Percentiles rank a stretch among this genome's conserved stretches.
Conservation (phyloP, 345 rosid species). For the Turnera subulata region DNA sequence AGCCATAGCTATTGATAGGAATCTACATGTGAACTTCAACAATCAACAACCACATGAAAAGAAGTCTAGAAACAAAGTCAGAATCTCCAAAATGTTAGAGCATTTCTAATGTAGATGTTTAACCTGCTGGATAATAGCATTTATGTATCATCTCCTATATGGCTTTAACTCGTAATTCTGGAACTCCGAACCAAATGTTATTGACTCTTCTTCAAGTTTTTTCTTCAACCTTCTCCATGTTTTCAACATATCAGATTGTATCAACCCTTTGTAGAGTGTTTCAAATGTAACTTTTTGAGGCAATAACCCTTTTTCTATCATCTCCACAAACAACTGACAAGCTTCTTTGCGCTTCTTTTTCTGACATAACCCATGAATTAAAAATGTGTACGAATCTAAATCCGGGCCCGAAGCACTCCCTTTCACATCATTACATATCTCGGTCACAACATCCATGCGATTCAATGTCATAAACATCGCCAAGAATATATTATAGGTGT, state of each 20-base stretch:
- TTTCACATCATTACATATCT: constrained; percentile 74
- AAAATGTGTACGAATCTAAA: constrained; percentile 71
- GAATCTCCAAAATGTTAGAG: no score
- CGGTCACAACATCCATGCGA: constrained; percentile 46
- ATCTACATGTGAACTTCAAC: no score
- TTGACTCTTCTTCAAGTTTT: constrained; percentile 74
- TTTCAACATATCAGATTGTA: constrained; percentile 80
- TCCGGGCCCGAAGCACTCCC: constrained; percentile 56
- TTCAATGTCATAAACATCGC: constrained; percentile 55
- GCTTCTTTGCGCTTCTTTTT: constrained; percentile 73
- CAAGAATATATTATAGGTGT: constrained; percentile 60
- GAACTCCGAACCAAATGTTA: constrained; percentile 70
- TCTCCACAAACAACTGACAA: constrained; percentile 72
- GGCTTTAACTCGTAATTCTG: constrained; percentile 61
- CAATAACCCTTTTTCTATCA: constrained; percentile 83
- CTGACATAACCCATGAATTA: constrained; percentile 66
- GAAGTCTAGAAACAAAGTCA: no score
- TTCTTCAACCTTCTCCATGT: constrained; percentile 93
- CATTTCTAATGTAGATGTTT: no score
- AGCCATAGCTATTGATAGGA: no score
- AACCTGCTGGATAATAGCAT: neutral
- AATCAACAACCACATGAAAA: no score
- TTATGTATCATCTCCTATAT: constrained; percentile 43
- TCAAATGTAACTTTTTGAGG: constrained; percentile 88
- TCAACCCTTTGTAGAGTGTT: constrained; percentile 68